Conservation (phyloP, 805 yeast genomes). For the Cyberlindnera amylophila region DNA sequence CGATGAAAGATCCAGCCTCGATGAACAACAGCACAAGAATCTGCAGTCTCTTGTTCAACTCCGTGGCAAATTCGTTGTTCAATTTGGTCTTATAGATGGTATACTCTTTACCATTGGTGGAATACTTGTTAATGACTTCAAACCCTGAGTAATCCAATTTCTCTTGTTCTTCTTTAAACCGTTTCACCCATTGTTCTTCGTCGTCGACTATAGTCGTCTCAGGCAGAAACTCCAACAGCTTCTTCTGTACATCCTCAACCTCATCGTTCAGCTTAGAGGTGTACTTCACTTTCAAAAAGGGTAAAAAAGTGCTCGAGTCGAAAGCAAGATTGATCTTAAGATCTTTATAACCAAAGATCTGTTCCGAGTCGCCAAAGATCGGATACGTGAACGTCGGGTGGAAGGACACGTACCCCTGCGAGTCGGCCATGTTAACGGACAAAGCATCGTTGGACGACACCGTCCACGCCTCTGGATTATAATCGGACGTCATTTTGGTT, state of each 20-base stretch:
- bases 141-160: constrained; percentile 34
- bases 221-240: constrained; percentile 59
- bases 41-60: constrained; percentile 67
- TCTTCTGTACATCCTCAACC: constrained; percentile 55
- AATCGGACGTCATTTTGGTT: constrained; percentile 35
- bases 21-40: constrained; percentile 79
- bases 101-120: constrained; percentile 36
- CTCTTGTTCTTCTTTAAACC: constrained; percentile 45
- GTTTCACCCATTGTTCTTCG: constrained; percentile 65
- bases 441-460: constrained; percentile 66
- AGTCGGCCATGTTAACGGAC: constrained; percentile 55
- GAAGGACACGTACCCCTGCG: constrained; percentile 58
- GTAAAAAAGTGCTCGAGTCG: constrained; percentile 70
- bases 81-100: constrained; percentile 45
- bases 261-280: constrained; percentile 48
- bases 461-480: constrained; percentile 74
- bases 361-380: constrained; percentile 87
- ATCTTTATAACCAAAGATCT: constrained; percentile 78
- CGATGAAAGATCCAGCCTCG: constrained; percentile 92
- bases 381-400: constrained; percentile 86
- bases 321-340: constrained; percentile 64
- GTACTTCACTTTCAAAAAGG: constrained; percentile 63
- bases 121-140: constrained; percentile 33
- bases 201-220: constrained; percentile 54
- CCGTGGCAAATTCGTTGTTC: constrained; percentile 38